Conservation (phyloP, 805 yeast species). For the Candida maesae region DNA sequence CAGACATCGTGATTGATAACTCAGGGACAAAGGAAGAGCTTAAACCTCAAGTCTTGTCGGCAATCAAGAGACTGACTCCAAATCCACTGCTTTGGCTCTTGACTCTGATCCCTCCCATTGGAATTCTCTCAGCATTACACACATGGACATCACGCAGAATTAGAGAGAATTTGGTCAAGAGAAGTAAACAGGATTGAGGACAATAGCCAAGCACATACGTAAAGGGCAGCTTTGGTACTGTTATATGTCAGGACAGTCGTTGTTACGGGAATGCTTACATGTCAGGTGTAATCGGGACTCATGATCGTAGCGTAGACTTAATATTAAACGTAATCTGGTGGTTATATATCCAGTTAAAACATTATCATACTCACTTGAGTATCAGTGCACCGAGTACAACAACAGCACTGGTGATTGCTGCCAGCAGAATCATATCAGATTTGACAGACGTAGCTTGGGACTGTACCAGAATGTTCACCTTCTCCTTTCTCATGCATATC, state of each 20-base stretch:
- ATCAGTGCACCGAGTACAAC: conserved; percentile 6
- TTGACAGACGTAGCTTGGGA: not conserved
- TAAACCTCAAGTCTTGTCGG: conserved; percentile 37
- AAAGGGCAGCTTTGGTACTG: too few species aligned
- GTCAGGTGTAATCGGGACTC: too few species aligned
- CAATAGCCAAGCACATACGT: too few species aligned
- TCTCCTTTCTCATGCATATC: not conserved
- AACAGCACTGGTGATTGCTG: conserved; percentile 4
- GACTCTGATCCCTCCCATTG: conserved; percentile 42
- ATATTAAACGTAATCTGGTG: too few species aligned
- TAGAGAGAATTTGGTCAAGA: conserved; percentile 4
- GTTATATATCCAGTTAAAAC: too few species aligned
- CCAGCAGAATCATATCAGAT: conserved; percentile 6
- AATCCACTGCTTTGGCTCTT: conserved; percentile 25
- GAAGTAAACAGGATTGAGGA: not conserved
- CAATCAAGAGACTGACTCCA: conserved; percentile 39
- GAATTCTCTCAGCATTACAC: conserved; percentile 19
- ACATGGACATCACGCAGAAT: conserved; percentile 9
- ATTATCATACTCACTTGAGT: not conserved
- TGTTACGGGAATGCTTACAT: too few species aligned
- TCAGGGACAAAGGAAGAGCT: conserved; percentile 42
- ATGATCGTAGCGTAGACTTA: too few species aligned
- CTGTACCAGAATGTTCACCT: not conserved
- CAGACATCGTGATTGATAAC: conserved; percentile 72
- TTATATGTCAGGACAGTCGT: too few species aligned